phyloP scores from a whole-genome alignment of 2,329 filamentous ascomycete genomes.

The Botrytis medusae region DNA sequence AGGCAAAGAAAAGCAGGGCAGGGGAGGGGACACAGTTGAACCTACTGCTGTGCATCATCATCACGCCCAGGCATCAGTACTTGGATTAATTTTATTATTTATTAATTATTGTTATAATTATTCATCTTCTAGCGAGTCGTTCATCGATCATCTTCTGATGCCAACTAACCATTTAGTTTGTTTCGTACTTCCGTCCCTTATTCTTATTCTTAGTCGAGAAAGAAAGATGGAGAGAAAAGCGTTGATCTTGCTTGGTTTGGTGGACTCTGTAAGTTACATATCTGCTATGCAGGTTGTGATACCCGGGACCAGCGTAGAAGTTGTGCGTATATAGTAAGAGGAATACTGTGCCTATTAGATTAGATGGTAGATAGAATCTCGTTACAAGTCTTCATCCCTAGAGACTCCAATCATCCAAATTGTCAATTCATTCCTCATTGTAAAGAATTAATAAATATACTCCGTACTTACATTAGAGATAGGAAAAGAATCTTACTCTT shows the following conservation, averaged over 20 bases:
- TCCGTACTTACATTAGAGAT: no score
- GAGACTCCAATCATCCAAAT: not conserved
- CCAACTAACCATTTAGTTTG: not conserved
- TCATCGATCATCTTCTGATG: not conserved
- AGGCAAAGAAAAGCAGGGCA: not conserved
- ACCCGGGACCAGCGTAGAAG: not conserved
- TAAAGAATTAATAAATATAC: not conserved
- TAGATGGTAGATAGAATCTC: no score
- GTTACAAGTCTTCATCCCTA: not conserved
- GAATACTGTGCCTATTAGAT: not conserved
- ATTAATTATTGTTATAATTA: not conserved
- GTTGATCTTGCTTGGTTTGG: not conserved
- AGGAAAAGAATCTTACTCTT: not conserved
- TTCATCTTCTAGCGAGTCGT: not conserved
- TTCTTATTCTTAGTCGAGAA: no score
- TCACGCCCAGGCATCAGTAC: not conserved
- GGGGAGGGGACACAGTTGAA: not conserved
- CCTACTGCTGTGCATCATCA: slow-evolving; percentile 9
- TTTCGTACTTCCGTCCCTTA: not conserved
- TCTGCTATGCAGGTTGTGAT: not conserved
- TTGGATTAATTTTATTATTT: not conserved
- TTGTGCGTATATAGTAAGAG: not conserved
- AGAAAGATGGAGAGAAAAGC: not conserved
- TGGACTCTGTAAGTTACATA: not conserved
- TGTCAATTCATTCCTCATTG: not conserved